phyloP scores from a whole-genome alignment of 2,329 filamentous ascomycete genomes.

The Arthrobotrys musiformis region DNA sequence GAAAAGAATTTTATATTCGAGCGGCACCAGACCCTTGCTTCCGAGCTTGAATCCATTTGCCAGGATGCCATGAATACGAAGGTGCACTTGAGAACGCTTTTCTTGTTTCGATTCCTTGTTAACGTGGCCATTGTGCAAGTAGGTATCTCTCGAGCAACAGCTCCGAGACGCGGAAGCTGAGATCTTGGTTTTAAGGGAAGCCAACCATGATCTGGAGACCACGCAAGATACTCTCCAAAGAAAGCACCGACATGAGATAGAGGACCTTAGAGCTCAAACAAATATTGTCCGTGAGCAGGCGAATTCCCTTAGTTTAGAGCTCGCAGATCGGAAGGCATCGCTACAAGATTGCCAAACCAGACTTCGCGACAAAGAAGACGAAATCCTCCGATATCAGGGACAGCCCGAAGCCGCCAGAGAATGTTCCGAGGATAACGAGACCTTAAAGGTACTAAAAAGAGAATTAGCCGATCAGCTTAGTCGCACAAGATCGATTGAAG shows the following conservation, averaged over 20 bases:
- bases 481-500: conserved; percentile 88
- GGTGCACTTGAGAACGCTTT: background rate
- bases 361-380: conserved; percentile 35
- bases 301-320: conserved; percentile 13
- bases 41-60: conserved; percentile 38
- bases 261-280: conserved; percentile 30
- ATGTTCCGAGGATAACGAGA: conserved; percentile 86
- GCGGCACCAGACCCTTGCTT: conserved; percentile 29
- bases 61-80: conserved; percentile 37
- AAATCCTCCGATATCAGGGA: conserved; percentile 23
- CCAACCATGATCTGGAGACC: conserved; percentile 32
- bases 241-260: conserved; percentile 18
- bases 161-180: conserved; percentile 31
- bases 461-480: conserved; percentile 90
- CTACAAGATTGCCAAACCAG: conserved; percentile 24
- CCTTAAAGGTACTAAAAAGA: conserved; percentile 82
- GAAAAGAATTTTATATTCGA: conserved; percentile 55
- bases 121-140: background rate
- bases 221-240: conserved; percentile 18
- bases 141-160: conserved; percentile 28
- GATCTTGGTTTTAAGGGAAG: conserved; percentile 28
- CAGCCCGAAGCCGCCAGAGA: conserved; percentile 73
- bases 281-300: conserved; percentile 19
- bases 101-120: background rate
- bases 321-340: background rate